These are phyloP conservation scores for Mercurialis annua DNA, from an alignment of 345 rosid species.

Conservation along the genomic window DNA sequence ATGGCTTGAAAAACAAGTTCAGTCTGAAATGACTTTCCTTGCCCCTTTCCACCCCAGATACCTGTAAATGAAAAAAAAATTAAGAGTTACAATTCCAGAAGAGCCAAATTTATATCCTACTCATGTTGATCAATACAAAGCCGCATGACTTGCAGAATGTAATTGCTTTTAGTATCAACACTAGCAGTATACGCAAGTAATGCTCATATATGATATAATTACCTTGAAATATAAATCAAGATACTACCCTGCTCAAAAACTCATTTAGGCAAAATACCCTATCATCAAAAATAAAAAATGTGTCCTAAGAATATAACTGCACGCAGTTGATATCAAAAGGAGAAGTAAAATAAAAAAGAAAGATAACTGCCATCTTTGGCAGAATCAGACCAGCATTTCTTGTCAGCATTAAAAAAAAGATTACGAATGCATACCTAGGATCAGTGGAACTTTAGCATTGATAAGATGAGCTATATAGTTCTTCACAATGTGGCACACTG, in stretches of 20 bases:
- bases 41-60: constrained; percentile 99
- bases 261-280: background rate
- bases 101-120: background rate
- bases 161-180: constrained; percentile 5
- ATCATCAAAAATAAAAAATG: background rate
- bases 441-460: constrained; percentile 71
- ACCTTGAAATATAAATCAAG: too few relatives aligned
- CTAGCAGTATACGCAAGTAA: background rate
- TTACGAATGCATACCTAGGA: constrained; percentile 55
- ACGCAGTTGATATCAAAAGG: background rate
- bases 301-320: background rate
- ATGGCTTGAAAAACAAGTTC: constrained; percentile 85
- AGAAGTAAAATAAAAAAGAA: background rate
- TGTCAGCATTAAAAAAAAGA: background rate
- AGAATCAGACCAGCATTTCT: background rate
- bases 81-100: background rate
- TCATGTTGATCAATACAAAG: background rate
- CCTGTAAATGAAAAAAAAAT: constrained; percentile 39
- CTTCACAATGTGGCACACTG: constrained; percentile 88
- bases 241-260: too few relatives aligned
- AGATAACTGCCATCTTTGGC: background rate
- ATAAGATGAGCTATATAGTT: constrained; percentile 75
- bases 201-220: background rate
- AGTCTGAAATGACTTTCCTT: constrained; percentile 94
- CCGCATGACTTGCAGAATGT: background rate